phyloP scores from a whole-genome alignment of 2,329 filamentous ascomycete genomes.

The Aspergillus candidus region DNA sequence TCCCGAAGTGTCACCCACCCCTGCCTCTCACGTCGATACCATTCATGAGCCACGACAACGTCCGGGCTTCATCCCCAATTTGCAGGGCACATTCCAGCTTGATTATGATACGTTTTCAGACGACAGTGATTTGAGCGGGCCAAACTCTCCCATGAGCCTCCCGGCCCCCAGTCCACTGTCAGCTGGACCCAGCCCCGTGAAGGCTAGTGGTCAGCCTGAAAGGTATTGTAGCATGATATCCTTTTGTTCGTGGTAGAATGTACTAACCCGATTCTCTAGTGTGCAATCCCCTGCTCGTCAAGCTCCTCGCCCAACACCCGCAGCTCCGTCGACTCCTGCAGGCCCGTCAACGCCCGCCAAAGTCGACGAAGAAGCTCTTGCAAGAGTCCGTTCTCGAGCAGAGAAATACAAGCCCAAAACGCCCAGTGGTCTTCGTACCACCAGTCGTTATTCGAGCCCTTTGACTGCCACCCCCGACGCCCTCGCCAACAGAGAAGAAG shows the following conservation, averaged over 20 bases:
- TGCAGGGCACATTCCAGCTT: slow-evolving; percentile 22
- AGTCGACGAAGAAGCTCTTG: slow-evolving; percentile 26
- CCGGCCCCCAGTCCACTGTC: slow-evolving; percentile 1
- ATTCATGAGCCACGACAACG: slow-evolving; percentile 6
- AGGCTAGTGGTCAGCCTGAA: slow-evolving; percentile 5
- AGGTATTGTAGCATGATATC: slow-evolving; percentile 6
- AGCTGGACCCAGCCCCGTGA: slow-evolving; percentile 4
- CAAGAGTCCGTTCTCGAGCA: slow-evolving; percentile 31
- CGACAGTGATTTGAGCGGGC: slow-evolving; percentile 14
- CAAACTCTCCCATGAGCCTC: slow-evolving; percentile 9
- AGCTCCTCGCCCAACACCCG: not conserved
- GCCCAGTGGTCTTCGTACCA: slow-evolving; percentile 37
- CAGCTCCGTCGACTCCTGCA: slow-evolving; percentile 10
- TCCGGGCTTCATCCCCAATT: slow-evolving; percentile 21
- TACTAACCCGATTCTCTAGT: slow-evolving; percentile 1
- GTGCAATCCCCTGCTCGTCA: not conserved
- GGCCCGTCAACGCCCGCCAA: slow-evolving; percentile 17
- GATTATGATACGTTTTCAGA: slow-evolving; percentile 27
- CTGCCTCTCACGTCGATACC: slow-evolving; percentile 1
- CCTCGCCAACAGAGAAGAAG: slow-evolving; percentile 1
- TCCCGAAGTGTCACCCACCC: slow-evolving; percentile 13
- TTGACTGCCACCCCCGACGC: slow-evolving; percentile 13
- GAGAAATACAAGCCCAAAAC: slow-evolving; percentile 41
- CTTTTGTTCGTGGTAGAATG: not conserved
- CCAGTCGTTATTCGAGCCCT: slow-evolving; percentile 24